Evolutionary conservation across 805 yeast genomes (phyloP), one percentile per base, ranked within the genome.

Genomic region (Metschnikowia henanensis): DNA sequence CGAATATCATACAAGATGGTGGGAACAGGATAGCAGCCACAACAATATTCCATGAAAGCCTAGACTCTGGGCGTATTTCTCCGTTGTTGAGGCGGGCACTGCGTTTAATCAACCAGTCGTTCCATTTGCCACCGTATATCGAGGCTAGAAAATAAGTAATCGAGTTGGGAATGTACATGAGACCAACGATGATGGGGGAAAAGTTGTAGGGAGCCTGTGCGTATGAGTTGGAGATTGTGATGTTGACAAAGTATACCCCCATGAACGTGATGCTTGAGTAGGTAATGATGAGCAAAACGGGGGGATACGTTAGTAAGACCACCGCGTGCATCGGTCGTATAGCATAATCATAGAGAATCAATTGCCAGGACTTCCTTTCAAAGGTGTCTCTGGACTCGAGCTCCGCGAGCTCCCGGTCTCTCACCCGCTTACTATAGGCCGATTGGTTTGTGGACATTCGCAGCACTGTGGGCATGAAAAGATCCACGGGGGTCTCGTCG

Each of bases 141-240:
- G 92, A 83, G 0, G 95, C 92, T 36, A 83, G 52, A 29, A 88
- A 64, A 57, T 87, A 88, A 0, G 91, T 79, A 20, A 87, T 77
- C 0, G 95, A 87, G 61, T 88, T 88, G 29, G 96, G 96, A 26
- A 88, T 80, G 65, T 87, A 88, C 43, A 86, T 73, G 21, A 88
- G 70, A 26, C 96, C 96, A 37, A 84, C 75, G 43, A 82, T 72
- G 37, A 87, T 63, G 0, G 86, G 64, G 26, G 70, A 66, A 70
- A 84, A 89, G 55, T 80, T 78, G 62, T 88, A 88, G 3, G 96
- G 96, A 0, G 66, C 62, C 17, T 74, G 56, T 0, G 86, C 67
- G 61, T 81, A 88, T 40, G 72, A 73, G 55, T 77, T 75, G 36
- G 91, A 75, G 33, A 89, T 68, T 4, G 92, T 75, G 77, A 87